A percentile compares a stretch with the other conserved stretches of the same genome.
phyloP scores from a whole-genome alignment of 305 asterid species.

The Solanum hybrid region DNA sequence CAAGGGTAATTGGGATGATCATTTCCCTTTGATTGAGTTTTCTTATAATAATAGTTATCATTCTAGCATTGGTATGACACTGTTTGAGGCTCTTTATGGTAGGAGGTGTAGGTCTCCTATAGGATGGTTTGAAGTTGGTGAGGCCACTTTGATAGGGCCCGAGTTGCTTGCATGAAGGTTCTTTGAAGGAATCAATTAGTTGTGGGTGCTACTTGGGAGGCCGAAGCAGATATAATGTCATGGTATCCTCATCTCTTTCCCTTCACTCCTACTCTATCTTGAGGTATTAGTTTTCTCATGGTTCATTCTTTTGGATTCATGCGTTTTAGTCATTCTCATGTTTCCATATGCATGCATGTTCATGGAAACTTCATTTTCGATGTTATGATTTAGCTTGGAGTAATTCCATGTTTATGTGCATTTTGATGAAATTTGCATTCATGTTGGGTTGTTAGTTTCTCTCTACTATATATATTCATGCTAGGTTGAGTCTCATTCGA shows the following conservation, averaged over 20 bases:
- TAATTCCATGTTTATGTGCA: neutral
- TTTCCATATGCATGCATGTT: neutral
- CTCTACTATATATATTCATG: neutral
- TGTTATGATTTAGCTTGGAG: neutral
- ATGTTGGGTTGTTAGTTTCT: neutral
- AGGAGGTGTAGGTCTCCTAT: neutral
- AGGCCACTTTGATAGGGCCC: neutral
- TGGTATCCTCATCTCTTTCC: neutral
- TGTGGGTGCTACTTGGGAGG: neutral
- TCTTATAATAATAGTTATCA: neutral
- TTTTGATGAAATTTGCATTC: neutral
- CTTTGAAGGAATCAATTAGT: neutral
- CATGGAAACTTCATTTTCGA: neutral
- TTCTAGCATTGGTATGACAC: neutral
- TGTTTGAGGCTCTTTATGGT: neutral
- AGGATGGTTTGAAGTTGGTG: neutral
- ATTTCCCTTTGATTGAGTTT: neutral
- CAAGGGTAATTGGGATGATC: neutral
- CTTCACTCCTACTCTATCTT: neutral
- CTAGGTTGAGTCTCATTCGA: neutral
- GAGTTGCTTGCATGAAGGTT: neutral
- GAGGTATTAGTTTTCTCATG: neutral
- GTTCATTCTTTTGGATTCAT: neutral
- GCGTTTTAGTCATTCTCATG: neutral
- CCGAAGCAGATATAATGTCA: neutral